Evolutionary conservation across 768 basidiomycete species (phyloP).

Genomic region (Candolleomyces efflorescens): DNA sequence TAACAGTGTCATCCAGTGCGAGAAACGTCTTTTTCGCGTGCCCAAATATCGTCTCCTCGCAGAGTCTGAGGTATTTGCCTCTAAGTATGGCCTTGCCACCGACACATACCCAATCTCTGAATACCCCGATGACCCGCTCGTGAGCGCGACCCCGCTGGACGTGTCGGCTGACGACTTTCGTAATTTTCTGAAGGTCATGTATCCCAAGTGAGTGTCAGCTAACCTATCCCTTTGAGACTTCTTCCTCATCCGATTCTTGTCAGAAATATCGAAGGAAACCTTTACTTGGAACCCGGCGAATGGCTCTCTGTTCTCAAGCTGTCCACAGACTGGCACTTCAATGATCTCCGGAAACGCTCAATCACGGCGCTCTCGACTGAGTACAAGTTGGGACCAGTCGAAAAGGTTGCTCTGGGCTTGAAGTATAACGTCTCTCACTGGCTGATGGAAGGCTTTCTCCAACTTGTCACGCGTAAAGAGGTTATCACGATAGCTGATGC

Average conservation of each 20-base stretch:
- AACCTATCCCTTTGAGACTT: not conserved
- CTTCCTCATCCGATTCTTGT: not conserved
- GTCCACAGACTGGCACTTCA: constrained; percentile 34
- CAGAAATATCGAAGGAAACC: not conserved
- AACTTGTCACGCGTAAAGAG: not conserved
- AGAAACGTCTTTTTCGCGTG: constrained; percentile 2
- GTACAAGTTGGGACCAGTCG: not conserved
- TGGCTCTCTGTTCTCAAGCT: constrained; percentile 39
- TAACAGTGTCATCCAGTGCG: not conserved
- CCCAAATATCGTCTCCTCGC: constrained; percentile 5
- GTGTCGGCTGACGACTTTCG: constrained; percentile 6
- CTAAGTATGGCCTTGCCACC: not conserved
- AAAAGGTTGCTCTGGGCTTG: not conserved
- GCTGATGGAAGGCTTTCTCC: not conserved
- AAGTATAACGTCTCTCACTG: not conserved
- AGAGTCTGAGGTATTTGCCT: not conserved
- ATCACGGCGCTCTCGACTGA: constrained; percentile 11
- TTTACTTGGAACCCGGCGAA: constrained; percentile 14
- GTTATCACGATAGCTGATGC: not conserved
- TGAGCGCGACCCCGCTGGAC: not conserved
- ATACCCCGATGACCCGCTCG: not conserved
- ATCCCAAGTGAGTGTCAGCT: constrained; percentile 1
- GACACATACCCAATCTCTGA: not conserved
- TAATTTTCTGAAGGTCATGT: constrained; percentile 7
- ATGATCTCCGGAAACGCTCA: constrained; percentile 23